Base-by-base conservation (phyloP, 345 rosid genomes). In the Syzygium grande region DNA sequence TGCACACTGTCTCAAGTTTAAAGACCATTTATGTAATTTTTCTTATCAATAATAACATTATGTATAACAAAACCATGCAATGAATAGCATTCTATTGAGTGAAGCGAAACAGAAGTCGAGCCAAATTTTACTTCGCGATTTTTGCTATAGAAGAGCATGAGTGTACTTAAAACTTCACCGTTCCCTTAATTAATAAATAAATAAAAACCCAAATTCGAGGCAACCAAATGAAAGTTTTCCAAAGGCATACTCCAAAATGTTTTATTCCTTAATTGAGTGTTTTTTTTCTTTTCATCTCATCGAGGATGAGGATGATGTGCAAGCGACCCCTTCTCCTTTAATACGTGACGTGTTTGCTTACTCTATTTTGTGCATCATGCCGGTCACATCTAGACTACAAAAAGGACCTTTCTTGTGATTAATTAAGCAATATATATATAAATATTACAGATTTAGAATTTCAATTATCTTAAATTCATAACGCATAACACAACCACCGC, bases 31-130 rank as follows among this genome's bases (percentile, higher is more conserved):
- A 4, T 4, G 43, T 41, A 1, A 41, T 41, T 43, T 43, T 43
- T 43, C 46, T 43, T 43, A 43, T 43, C 46, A 51, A 51, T 51
- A 7, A 54, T 9, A 2, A 54, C 25, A 54, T 22, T 0, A 30
- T 30, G 78, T 9, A 65, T 8, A 16, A 12, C 23, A 65, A 65
- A 65, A 65, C 43, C 43, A 2, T 8, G 16, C 0, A 17, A 29
- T 2, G 41, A 21, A 65, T 3, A 16, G 22, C 1, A 1, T 29
- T 1, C 77, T 59, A 4, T 0, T 3, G 7, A 59, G 27, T 27
- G 10, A 27, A 59, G 27, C 27, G 7, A 1, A 59, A 59, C 0
- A 3, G 15, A 11, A 59, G 27, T 59, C 5, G 65, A 59, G 65
- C 27, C 0, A 5, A 59, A 5, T 4, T 59, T 59, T 27, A 59